Evolutionary conservation across 345 rosid species (phyloP).

Genomic region (Syzygium aromaticum): DNA sequence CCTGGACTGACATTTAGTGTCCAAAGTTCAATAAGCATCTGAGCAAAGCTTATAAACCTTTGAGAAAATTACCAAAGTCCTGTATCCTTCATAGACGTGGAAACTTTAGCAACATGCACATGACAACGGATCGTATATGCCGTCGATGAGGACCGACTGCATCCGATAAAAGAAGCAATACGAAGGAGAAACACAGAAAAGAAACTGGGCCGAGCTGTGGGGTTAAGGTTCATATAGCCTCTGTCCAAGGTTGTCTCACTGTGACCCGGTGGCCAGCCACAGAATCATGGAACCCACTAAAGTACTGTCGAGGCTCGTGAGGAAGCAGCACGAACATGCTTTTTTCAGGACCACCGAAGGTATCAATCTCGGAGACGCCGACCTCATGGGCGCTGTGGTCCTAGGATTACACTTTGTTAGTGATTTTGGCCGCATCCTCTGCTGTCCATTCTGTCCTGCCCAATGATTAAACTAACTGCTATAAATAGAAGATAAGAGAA

Average conservation of each 20-base stretch:
- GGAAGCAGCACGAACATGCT: neutral
- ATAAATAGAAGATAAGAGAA: neutral
- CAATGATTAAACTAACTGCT: neutral
- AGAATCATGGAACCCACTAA: slow-evolving; percentile 2
- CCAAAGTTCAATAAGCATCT: neutral
- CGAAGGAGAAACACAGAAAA: neutral
- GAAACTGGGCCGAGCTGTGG: neutral
- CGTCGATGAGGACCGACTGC: neutral
- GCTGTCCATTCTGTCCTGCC: neutral
- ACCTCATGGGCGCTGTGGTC: neutral
- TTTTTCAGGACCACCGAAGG: neutral
- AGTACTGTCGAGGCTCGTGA: neutral
- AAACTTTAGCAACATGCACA: neutral
- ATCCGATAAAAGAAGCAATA: neutral
- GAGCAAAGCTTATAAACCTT: neutral
- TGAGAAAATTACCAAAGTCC: neutral
- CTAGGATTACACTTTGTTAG: neutral
- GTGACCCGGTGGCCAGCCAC: neutral
- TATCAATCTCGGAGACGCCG: neutral
- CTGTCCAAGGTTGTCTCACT: neutral
- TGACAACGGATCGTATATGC: neutral
- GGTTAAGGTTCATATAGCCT: neutral
- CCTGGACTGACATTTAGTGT: neutral
- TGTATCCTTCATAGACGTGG: neutral
- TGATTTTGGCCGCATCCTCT: neutral